Evolutionary conservation across 495 filamentous ascomycete genomes (phyloP).

Genomic region (Haplographium delicatum): DNA sequence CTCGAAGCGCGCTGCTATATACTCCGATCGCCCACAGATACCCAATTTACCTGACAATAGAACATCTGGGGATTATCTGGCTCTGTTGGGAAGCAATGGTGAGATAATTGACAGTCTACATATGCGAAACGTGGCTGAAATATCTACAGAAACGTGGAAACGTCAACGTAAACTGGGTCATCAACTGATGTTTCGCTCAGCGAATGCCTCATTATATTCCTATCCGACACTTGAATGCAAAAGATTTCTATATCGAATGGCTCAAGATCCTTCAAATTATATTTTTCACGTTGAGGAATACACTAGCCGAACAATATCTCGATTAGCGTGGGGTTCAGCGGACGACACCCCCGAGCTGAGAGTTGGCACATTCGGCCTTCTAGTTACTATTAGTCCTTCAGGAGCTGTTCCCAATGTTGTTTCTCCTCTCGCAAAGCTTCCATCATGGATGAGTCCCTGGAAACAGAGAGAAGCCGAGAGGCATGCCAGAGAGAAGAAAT

Average conservation of each 20-base stretch:
- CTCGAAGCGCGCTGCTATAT: slow-evolving; percentile 30
- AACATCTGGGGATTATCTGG: slow-evolving; percentile 26
- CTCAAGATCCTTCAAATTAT: slow-evolving; percentile 30
- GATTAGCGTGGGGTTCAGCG: slow-evolving; percentile 52
- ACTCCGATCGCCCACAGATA: slow-evolving; percentile 51
- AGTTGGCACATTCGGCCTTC: slow-evolving; percentile 50
- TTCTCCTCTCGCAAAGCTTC: slow-evolving; percentile 40
- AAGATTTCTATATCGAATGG: slow-evolving; percentile 45
- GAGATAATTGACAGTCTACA: no score
- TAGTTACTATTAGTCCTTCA: slow-evolving; percentile 51
- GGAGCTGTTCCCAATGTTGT: slow-evolving; percentile 50
- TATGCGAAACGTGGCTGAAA: no score
- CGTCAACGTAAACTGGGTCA: slow-evolving; percentile 55
- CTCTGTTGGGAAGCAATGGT: slow-evolving; percentile 22
- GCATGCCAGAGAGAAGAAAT: slow-evolving; percentile 33
- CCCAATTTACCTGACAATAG: slow-evolving; percentile 42
- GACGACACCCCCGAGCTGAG: slow-evolving; percentile 43
- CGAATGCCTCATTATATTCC: slow-evolving; percentile 37
- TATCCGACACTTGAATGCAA: slow-evolving; percentile 51
- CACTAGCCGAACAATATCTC: slow-evolving; percentile 52
- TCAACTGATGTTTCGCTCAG: slow-evolving; percentile 45
- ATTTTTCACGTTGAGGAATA: slow-evolving; percentile 49
- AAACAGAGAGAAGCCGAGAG: slow-evolving; percentile 41
- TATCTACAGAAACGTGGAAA: slow-evolving; percentile 44
- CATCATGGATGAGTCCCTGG: slow-evolving; percentile 42